Evolutionary conservation across 2,329 filamentous ascomycete genomes (phyloP), one percentile per base, ranked within the genome.

Genomic region (Emericellopsis cladophorae): DNA sequence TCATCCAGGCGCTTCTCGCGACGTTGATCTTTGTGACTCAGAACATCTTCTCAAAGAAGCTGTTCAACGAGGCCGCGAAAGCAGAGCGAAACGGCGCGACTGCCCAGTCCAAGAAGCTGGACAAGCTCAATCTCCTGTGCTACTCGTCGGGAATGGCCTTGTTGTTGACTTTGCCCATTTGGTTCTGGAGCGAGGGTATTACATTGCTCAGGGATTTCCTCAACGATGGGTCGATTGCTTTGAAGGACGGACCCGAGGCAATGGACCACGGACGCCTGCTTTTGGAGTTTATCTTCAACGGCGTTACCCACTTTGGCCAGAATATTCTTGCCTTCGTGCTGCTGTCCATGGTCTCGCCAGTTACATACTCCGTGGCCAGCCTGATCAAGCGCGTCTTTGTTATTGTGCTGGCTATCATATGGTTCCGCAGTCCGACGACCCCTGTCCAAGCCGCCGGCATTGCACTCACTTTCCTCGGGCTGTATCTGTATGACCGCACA

Each of bases 321-420:
- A 95, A 94, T 55, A 93, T 98, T 40, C 74, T 98, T 41, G 92
- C 92, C 0, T 98, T 98, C 56, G 70, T 95, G 18, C 71, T 98
- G 6, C 69, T 98, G 7, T 95, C 88, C 41, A 84, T 95, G 67
- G 84, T 96, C 11, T 94, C 88, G 0, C 92, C 92, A 0, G 92
- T 98, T 31, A 96, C 92, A 0, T 98, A 98, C 65, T 95, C 87
- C 0, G 90, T 98, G 31, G 92, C 92, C 31, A 93, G 84, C 42
- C 69, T 98, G 46, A 92, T 98, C 62, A 98, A 98, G 66, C 83
- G 92, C 38, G 92, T 98, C 11, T 95, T 95, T 55, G 90, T 98
- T 54, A 95, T 98, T 51, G 76, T 92, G 44, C 83, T 95, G 51
- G 88, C 92, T 7, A 90, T 98, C 46, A 66, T 96, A 49, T 98